phyloP scores from a whole-genome alignment of 2,329 filamentous ascomycete genomes.

The Blastomyces silverae region DNA sequence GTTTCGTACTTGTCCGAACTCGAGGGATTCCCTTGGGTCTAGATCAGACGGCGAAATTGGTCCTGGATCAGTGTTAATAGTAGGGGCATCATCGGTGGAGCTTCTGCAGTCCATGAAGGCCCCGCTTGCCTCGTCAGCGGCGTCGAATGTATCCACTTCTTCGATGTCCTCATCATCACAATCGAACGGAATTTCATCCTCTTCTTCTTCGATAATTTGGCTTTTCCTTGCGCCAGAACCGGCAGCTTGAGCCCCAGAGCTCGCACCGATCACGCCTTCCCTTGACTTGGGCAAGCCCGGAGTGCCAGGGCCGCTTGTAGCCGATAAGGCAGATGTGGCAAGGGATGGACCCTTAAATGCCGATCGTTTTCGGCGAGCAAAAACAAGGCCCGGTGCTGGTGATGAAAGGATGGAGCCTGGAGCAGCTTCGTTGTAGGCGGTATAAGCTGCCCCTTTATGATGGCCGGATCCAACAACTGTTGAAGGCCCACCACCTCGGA shows the following conservation, averaged over 20 bases:
- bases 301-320: slow-evolving; percentile 29
- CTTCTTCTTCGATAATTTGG: slow-evolving; percentile 43
- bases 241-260: slow-evolving; percentile 19
- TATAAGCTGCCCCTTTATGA: slow-evolving; percentile 27
- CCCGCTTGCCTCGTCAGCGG: slow-evolving; percentile 25
- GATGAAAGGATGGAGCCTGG: slow-evolving; percentile 35
- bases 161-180: slow-evolving; percentile 34
- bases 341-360: slow-evolving; percentile 43
- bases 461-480: slow-evolving; percentile 23
- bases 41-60: slow-evolving; percentile 2
- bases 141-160: slow-evolving; percentile 39
- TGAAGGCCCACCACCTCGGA: slow-evolving; percentile 46
- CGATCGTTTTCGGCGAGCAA: slow-evolving; percentile 42
- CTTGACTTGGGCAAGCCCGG: slow-evolving; percentile 30
- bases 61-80: slow-evolving; percentile 12
- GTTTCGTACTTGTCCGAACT: background rate
- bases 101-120: slow-evolving; percentile 21
- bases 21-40: slow-evolving; percentile 1
- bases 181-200: slow-evolving; percentile 28
- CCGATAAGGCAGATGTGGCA: slow-evolving; percentile 34
- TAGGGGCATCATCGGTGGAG: slow-evolving; percentile 23
- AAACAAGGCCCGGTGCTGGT: slow-evolving; percentile 40
- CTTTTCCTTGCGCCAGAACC: slow-evolving; percentile 34
- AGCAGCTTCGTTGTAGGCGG: slow-evolving; percentile 35
- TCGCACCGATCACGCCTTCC: slow-evolving; percentile 27